These are phyloP conservation scores for Boletellus deceptivus DNA, from an alignment of 1,284 basidiomycete genomes.

Conservation along the genomic window DNA sequence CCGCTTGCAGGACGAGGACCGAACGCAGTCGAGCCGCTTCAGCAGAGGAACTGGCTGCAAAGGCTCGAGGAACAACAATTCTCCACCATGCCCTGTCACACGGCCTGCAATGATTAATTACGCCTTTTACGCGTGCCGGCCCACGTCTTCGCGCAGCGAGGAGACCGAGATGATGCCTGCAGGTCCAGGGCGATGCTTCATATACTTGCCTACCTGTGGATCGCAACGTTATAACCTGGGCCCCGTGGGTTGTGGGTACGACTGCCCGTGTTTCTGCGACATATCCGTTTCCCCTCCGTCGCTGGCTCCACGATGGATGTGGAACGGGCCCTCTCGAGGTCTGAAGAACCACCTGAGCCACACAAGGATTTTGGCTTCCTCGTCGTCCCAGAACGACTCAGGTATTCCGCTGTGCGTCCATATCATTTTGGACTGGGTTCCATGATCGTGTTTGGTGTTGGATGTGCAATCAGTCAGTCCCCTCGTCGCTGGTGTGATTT, in stretches of 20 bases:
- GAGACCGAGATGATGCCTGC: slow-evolving; percentile 6
- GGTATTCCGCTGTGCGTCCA: slow-evolving; percentile 10
- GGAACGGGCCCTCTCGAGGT: slow-evolving; percentile 5
- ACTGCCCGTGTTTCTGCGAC: not conserved
- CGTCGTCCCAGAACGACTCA: slow-evolving; percentile 16
- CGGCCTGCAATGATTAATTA: slow-evolving; percentile 1
- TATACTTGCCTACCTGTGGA: slow-evolving; percentile 6
- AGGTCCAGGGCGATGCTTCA: slow-evolving; percentile 16
- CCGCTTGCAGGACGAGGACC: not conserved
- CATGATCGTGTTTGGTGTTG: slow-evolving; percentile 15
- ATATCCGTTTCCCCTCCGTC: slow-evolving; percentile 1
- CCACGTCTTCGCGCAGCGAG: slow-evolving; percentile 1
- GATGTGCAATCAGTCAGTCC: slow-evolving; percentile 21
- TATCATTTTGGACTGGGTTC: slow-evolving; percentile 17
- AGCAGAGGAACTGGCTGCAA: not conserved
- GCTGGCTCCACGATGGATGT: slow-evolving; percentile 16
- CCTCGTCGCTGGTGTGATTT: not conserved
- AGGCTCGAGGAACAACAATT: not conserved
- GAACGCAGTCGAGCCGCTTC: not conserved
- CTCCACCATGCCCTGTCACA: not conserved
- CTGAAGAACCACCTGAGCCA: not conserved
- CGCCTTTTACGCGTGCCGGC: not conserved
- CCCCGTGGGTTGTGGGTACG: not conserved
- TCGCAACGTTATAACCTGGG: slow-evolving; percentile 13
- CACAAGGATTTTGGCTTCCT: slow-evolving; percentile 23